Base-by-base conservation (phyloP, 306 rosid species). In the Lotus japonicus region DNA sequence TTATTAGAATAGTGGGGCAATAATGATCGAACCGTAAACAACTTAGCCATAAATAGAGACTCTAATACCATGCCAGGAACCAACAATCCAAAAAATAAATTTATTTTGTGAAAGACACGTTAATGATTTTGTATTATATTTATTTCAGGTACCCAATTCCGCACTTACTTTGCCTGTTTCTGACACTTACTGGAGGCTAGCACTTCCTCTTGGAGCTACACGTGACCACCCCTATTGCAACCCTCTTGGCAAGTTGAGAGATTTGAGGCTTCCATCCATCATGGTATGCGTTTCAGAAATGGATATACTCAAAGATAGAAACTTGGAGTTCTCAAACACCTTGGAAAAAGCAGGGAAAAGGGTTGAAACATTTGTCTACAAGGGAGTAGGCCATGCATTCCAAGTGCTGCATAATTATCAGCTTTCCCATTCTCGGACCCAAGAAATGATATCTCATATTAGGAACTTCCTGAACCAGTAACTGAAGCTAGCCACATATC, bases 311-410 rank as follows among this genome's bases (percentile, higher is more conserved):
- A 75, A 49, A 67, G 97, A 92, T 48, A 78, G 87, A 57, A 85
- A 86, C 77, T 57, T 90, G 83, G 94, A 86, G 56, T 79, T 90
- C 38, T 83, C 91, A 33, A 79, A 71, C 9, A 68, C 72, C 16
- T 79, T 92, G 91, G 76, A 61, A 0, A 78, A 68, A 59, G 58
- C 83, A 11, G 91, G 96, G 64, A 92, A 85, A 74, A 86, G 52
- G 64, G 90, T 92, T 10, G 88, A 89, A 36, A 82, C 73, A 13
- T 21, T 60, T 58, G 21, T 86, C 15, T 77, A 77, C 68, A 86
- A 76, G 75, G 94, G 90, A 7, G 97, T 90, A 3, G 97, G 98
- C 2, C 97, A 92, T 81, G 84, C 89, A 11, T 92, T 88, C 68
- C 98, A 92, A 71, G 83, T 92, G 66, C 72, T 90, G 58, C 80